Evolutionary conservation across 306 rosid species (phyloP).

Genomic region (Corylus avellana): DNA sequence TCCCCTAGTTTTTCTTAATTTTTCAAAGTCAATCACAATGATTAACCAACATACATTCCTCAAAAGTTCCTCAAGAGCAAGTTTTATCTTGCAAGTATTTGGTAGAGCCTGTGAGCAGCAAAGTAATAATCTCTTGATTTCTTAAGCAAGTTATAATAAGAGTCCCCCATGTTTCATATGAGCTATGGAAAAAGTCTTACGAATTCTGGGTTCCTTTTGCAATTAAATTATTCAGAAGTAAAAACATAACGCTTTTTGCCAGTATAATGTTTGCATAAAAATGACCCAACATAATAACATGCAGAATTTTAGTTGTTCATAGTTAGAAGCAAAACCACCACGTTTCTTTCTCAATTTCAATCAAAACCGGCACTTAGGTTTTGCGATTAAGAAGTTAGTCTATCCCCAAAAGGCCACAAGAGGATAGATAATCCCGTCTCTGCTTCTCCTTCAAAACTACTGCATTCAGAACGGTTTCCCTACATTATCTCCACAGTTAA

Average conservation of each 20-base stretch:
- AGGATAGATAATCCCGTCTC: background rate
- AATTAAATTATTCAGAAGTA: background rate
- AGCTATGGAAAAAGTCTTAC: too few species aligned
- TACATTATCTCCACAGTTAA: background rate
- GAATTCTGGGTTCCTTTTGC: background rate
- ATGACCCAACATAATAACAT: too few species aligned
- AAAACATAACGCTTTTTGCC: background rate
- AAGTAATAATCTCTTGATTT: background rate
- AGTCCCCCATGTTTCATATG: too few species aligned
- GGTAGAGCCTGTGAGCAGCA: background rate
- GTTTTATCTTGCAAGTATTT: background rate
- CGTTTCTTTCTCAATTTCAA: background rate
- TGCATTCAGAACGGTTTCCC: background rate
- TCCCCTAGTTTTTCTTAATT: too few species aligned
- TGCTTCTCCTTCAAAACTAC: background rate
- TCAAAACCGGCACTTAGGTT: background rate
- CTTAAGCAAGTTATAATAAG: background rate
- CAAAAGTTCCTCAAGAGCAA: background rate
- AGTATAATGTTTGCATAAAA: too few species aligned
- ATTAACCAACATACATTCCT: background rate
- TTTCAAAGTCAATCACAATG: background rate
- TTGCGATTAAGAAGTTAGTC: background rate
- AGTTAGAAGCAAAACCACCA: background rate
- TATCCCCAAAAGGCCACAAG: background rate
- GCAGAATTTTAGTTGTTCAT: background rate